A percentile compares a stretch with the other conserved stretches of the same genome.
Evolutionary conservation across 306 rosid species (phyloP).

Genomic region (Corylus avellana): DNA sequence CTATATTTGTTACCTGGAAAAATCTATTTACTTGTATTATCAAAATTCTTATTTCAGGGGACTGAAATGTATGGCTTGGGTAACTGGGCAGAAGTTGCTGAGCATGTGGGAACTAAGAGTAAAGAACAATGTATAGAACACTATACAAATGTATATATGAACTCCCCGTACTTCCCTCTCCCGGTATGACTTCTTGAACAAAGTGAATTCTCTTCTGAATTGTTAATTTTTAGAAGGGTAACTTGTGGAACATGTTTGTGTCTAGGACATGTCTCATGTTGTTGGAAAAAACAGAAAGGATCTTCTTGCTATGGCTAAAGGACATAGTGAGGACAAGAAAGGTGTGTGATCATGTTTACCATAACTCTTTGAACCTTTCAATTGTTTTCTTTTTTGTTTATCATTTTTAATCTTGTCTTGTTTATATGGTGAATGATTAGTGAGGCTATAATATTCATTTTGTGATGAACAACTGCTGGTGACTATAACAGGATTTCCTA

Average conservation of each 20-base stretch:
- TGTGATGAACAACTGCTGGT: slow-evolving; percentile 23
- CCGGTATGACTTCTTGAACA: slow-evolving; percentile 67
- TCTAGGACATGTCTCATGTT: slow-evolving; percentile 95
- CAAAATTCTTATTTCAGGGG: slow-evolving; percentile 51
- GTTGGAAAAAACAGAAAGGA: slow-evolving; percentile 94
- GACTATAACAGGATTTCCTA: slow-evolving; percentile 51
- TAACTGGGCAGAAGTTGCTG: slow-evolving; percentile 98
- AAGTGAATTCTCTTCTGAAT: slow-evolving; percentile 18
- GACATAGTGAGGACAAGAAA: slow-evolving; percentile 89
- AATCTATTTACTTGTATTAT: slow-evolving; percentile 19
- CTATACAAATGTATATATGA: slow-evolving; percentile 71
- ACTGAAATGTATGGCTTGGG: slow-evolving; percentile 98
- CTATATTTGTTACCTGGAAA: slow-evolving; percentile 17
- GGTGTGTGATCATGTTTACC: slow-evolving; percentile 47
- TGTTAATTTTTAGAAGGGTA: slow-evolving; percentile 22
- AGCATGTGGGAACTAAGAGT: slow-evolving; percentile 97
- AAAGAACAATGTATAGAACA: slow-evolving; percentile 92
- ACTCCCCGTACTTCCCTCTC: slow-evolving; percentile 80
- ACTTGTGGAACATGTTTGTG: slow-evolving; percentile 33
- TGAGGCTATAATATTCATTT: slow-evolving; percentile 13
- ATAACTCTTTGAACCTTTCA: background rate
- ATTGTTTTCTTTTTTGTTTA: background rate
- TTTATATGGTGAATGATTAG: slow-evolving; percentile 10
- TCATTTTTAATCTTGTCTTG: background rate
- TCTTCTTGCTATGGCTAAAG: slow-evolving; percentile 98